phyloP scores from a whole-genome alignment of 2,329 filamentous ascomycete genomes.

The Knoxdaviesia capensis region DNA sequence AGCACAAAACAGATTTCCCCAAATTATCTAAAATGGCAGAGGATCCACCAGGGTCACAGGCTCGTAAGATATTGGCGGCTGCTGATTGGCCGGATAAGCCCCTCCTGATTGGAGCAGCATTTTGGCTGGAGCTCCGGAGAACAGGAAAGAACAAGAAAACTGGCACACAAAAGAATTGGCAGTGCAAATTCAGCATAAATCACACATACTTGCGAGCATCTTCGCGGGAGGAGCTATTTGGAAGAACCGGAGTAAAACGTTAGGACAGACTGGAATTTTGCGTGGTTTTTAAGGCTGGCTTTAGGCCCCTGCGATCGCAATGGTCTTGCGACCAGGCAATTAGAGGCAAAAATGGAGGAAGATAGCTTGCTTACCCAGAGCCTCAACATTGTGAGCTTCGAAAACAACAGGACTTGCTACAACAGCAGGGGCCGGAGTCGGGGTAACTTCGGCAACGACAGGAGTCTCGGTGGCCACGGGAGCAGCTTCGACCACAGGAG shows the following conservation, averaged over 20 bases:
- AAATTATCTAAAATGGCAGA: too few species aligned
- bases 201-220: constrained; percentile 44
- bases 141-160: too few species aligned
- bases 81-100: too few species aligned
- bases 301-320: not conserved
- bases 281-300: not conserved
- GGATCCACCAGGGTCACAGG: too few species aligned
- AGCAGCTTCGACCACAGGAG: too few species aligned
- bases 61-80: too few species aligned
- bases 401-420: constrained; percentile 34
- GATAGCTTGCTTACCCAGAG: constrained; percentile 33
- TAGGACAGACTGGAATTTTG: not conserved
- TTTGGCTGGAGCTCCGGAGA: too few species aligned
- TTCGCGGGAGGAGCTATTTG: constrained; percentile 37
- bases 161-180: too few species aligned
- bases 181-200: too few species aligned
- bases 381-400: constrained; percentile 61
- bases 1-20: constrained; percentile 8
- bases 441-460: not conserved
- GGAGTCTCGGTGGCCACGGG: not conserved
- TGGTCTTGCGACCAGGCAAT: not conserved
- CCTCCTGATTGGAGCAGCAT: too few species aligned
- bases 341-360: not conserved
- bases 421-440: not conserved
- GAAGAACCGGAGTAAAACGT: not conserved